Evolutionary conservation across 2,329 filamentous ascomycete genomes (phyloP).

Genomic region (Kalmusia sp.): DNA sequence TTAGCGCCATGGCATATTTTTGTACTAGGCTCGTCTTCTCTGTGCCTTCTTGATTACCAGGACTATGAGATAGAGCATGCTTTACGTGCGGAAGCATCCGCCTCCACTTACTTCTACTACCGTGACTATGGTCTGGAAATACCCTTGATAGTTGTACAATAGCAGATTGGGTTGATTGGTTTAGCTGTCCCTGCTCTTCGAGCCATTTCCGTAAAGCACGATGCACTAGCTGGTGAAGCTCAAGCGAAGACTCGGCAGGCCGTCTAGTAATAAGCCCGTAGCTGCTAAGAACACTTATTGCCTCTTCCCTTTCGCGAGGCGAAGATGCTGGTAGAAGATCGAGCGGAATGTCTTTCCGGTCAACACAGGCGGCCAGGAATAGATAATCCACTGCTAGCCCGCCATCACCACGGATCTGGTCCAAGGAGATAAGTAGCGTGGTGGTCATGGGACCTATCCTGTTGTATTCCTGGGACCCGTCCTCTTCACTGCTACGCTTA

Average conservation of each 20-base stretch:
- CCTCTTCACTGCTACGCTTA: conserved; percentile 39
- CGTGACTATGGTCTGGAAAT: conserved; percentile 17
- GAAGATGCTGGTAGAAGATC: conserved; percentile 12
- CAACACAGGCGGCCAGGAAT: conserved; percentile 48
- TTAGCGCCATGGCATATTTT: conserved; percentile 13
- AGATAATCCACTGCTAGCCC: conserved; percentile 45
- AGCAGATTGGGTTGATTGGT: conserved; percentile 9
- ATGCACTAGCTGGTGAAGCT: conserved; percentile 21
- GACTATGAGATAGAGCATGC: conserved; percentile 10
- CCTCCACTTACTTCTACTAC: conserved; percentile 22
- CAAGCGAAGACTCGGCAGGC: conserved; percentile 6
- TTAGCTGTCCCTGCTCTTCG: conserved; percentile 1
- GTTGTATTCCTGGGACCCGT: conserved; percentile 7
- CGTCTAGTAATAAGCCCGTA: conserved; percentile 15
- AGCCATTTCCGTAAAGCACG: conserved; percentile 11
- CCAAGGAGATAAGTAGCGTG: conserved; percentile 51
- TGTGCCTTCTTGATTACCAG: background rate
- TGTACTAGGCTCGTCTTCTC: conserved; percentile 7
- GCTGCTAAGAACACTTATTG: conserved; percentile 12
- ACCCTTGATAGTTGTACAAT: conserved; percentile 13
- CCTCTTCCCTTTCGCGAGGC: conserved; percentile 11
- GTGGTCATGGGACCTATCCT: conserved; percentile 47
- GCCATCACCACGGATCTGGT: conserved; percentile 30
- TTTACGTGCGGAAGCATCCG: conserved; percentile 13
- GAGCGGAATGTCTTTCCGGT: conserved; percentile 17